Percentiles rank a stretch among this genome's conserved stretches.
These are phyloP conservation scores for Drechslera avenae DNA, from an alignment of 2,329 filamentous ascomycete species.

Conservation along the genomic window DNA sequence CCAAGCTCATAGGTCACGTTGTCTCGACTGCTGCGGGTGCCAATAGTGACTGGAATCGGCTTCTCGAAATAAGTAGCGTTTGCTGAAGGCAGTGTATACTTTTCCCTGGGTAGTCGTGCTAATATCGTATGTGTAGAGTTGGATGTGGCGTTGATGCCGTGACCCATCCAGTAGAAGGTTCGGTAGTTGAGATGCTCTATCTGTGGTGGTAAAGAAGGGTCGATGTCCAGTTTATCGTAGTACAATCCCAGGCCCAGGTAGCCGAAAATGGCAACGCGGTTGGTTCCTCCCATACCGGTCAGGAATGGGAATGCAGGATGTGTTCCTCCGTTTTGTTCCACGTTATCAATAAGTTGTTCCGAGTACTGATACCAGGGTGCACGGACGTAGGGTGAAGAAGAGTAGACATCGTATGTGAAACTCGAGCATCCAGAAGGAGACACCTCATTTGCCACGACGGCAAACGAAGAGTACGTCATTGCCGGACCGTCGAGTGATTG, in stretches of 20 bases:
- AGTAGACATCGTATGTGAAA: constrained; percentile 70
- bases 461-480: constrained; percentile 75
- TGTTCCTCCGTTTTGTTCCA: constrained; percentile 65
- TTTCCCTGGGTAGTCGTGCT: constrained; percentile 52
- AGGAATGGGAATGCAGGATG: constrained; percentile 74
- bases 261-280: constrained; percentile 70
- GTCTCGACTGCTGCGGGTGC: constrained; percentile 43
- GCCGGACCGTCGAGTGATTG: constrained; percentile 71
- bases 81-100: constrained; percentile 57
- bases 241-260: constrained; percentile 68
- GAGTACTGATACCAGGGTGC: constrained; percentile 74
- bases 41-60: constrained; percentile 65
- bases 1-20: constrained; percentile 52
- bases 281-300: constrained; percentile 71
- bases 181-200: constrained; percentile 65
- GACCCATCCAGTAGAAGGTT: constrained; percentile 70
- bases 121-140: constrained; percentile 70
- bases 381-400: constrained; percentile 66
- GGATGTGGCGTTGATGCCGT: constrained; percentile 64
- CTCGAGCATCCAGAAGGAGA: constrained; percentile 70
- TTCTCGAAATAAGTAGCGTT: constrained; percentile 59
- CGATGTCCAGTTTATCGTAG: constrained; percentile 64
- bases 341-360: constrained; percentile 69
- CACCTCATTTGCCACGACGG: constrained; percentile 68
- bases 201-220: constrained; percentile 69